These are phyloP conservation scores for Solanum etuberosum DNA, from an alignment of 257 asterid genomes.

Conservation along the genomic window DNA sequence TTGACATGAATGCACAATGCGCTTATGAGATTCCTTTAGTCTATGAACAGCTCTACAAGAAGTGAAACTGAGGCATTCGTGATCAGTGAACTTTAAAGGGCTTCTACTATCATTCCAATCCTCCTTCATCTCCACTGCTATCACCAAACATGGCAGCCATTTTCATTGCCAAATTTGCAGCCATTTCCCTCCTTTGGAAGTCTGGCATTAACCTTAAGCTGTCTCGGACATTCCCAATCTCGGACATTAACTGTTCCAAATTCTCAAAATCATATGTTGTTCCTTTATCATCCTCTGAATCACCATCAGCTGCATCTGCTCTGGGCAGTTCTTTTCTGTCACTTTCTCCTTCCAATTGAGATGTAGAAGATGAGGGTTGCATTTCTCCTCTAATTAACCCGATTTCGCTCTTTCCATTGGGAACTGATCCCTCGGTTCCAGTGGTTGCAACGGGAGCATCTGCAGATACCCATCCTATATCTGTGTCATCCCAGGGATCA, in stretches of 20 bases:
- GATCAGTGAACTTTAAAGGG: not conserved
- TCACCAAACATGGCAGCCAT: slow-evolving; percentile 95
- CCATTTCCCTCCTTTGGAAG: slow-evolving; percentile 95
- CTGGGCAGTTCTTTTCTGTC: slow-evolving; percentile 19
- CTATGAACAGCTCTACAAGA: not conserved
- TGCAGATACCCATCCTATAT: slow-evolving; percentile 55
- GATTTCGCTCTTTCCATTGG: slow-evolving; percentile 12
- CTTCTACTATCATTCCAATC: slow-evolving; percentile 18
- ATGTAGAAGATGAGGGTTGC: slow-evolving; percentile 35
- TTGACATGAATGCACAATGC: not conserved
- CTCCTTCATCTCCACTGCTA: slow-evolving; percentile 63
- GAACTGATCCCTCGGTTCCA: slow-evolving; percentile 16
- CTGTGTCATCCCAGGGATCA: slow-evolving; percentile 63
- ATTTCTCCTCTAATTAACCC: slow-evolving; percentile 16
- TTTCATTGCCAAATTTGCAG: slow-evolving; percentile 87
- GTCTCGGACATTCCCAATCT: slow-evolving; percentile 71
- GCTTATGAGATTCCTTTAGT: not conserved
- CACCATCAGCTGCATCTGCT: slow-evolving; percentile 15
- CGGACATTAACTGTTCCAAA: slow-evolving; percentile 79
- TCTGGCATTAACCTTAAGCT: slow-evolving; percentile 84
- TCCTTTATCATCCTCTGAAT: slow-evolving; percentile 33
- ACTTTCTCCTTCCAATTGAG: slow-evolving; percentile 19
- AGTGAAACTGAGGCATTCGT: not conserved
- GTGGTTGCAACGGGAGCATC: slow-evolving; percentile 32
- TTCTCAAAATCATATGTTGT: slow-evolving; percentile 55